Percentiles rank a stretch among this genome's conserved stretches.
These are phyloP conservation scores for Fusarium illudens DNA, from an alignment of 2,329 filamentous ascomycete genomes.

Conservation along the genomic window DNA sequence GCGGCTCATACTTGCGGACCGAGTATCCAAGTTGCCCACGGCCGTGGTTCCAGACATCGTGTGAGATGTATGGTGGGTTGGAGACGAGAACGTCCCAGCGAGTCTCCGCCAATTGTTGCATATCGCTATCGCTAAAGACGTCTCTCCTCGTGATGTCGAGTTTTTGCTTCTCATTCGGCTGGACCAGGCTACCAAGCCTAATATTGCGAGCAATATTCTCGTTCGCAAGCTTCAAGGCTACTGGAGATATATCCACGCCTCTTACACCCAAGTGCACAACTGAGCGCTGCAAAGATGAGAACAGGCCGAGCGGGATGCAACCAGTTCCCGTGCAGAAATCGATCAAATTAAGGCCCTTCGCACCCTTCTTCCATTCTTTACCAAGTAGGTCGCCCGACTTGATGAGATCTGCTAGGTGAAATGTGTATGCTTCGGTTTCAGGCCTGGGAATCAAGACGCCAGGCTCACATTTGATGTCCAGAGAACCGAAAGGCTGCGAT, in stretches of 20 bases:
- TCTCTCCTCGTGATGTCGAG: slow-evolving; percentile 59
- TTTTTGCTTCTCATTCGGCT: slow-evolving; percentile 26
- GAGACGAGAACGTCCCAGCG: slow-evolving; percentile 75
- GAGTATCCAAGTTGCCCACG: slow-evolving; percentile 67
- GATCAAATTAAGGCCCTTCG: slow-evolving; percentile 65
- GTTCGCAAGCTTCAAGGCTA: slow-evolving; percentile 71
- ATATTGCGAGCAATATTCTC: slow-evolving; percentile 68
- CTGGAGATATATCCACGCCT: slow-evolving; percentile 77
- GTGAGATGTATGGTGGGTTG: slow-evolving; percentile 92
- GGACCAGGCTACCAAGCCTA: slow-evolving; percentile 35
- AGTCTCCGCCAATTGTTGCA: slow-evolving; percentile 37
- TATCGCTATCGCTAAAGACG: slow-evolving; percentile 56
- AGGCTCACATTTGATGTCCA: slow-evolving; percentile 78
- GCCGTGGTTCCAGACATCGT: slow-evolving; percentile 51
- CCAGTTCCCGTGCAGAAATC: slow-evolving; percentile 93
- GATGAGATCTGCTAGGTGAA: slow-evolving; percentile 61
- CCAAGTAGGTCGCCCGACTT: slow-evolving; percentile 31
- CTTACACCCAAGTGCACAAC: slow-evolving; percentile 58
- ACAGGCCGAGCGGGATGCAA: slow-evolving; percentile 83
- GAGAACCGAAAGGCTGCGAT: slow-evolving; percentile 83
- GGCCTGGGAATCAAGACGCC: slow-evolving; percentile 88
- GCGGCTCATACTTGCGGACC: slow-evolving; percentile 84
- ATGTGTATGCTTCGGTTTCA: slow-evolving; percentile 76
- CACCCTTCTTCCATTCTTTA: slow-evolving; percentile 2
- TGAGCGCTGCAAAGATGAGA: slow-evolving; percentile 63